phyloP scores from a whole-genome alignment of 83 land plant genomes.

The Picea engelmannii region DNA sequence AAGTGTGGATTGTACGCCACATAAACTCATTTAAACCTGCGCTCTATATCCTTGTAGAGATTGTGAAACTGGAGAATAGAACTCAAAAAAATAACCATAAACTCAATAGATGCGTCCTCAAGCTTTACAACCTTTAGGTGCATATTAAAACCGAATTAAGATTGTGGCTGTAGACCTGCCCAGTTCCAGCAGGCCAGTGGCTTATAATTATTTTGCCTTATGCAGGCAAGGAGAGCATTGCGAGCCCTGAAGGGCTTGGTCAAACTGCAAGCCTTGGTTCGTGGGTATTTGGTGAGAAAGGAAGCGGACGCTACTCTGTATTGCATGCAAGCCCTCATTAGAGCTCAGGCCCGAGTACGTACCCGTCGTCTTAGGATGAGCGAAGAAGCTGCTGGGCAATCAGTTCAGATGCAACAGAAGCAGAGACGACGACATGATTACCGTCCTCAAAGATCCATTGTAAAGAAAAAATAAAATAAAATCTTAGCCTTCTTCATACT shows the following conservation, averaged over 20 bases:
- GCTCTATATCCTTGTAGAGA: no score
- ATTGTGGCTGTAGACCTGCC: no score
- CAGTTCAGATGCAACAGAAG: background rate
- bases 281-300: constrained; percentile 69
- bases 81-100: no score
- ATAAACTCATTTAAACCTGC: no score
- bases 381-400: background rate
- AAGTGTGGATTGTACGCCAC: no score
- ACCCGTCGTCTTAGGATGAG: constrained; percentile 22
- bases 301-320: constrained; percentile 37
- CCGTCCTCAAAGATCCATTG: constrained; percentile 9
- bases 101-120: no score
- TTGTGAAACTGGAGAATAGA: no score
- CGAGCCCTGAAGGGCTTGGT: constrained; percentile 66
- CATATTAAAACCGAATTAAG: no score
- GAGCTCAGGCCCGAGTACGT: constrained; percentile 52
- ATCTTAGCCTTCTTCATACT: background rate
- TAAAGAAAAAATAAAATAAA: constrained; percentile 1
- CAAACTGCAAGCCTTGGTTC: constrained; percentile 67
- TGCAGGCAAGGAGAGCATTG: constrained; percentile 65
- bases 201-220: no score
- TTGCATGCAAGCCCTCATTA: constrained; percentile 49
- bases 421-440: background rate
- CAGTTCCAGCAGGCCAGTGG: no score
- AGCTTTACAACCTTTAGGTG: no score